Evolutionary conservation across 2,329 filamentous ascomycete species (phyloP), one percentile per base, ranked within the genome.

Genomic region (Whalleya microplaca): DNA sequence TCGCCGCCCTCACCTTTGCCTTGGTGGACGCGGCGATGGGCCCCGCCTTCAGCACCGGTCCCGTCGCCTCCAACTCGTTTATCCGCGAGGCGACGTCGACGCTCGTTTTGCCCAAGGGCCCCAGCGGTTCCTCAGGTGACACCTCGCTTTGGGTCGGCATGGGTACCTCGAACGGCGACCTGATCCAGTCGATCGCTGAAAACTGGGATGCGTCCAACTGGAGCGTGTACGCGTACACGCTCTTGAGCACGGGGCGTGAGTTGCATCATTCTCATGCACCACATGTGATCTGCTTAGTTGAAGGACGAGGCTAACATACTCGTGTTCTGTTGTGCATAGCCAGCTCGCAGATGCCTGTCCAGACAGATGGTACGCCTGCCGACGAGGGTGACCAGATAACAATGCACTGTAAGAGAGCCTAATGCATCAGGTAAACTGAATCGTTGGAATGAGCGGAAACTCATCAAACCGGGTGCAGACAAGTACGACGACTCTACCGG

Each of bases 101-200:
- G 5, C 69, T 80, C 16, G 64, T 76, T 16, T 69, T 79, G 3
- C 77, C 78, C 3, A 64, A 71, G 0, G 61, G 65, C 1, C 76
- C 78, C 1, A 72, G 65, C 32, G 70, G 71, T 37, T 71, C 69
- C 41, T 67, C 66, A 4, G 75, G 75, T 27, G 70, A 73, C 51
- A 61, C 73, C 19, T 76, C 76, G 6, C 69, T 80, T 18, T 80
- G 77, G 78, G 75, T 79, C 16, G 78, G 78, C 12, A 79, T 80
- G 76, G 77, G 77, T 3, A 80, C 76, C 3, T 75, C 73, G 3
- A 73, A 73, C n/a, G 76, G 75, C 21, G 74, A 80, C 53, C 60
- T 80, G 64, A 76, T 80, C 55, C 77, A 80, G 69, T 77, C 76
- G 3, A 77, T 80, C 23, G 72, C 75, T 50, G 76, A 78, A 32